phyloP scores from a whole-genome alignment of 2,329 filamentous ascomycete genomes.

The Aciculosporium take region DNA sequence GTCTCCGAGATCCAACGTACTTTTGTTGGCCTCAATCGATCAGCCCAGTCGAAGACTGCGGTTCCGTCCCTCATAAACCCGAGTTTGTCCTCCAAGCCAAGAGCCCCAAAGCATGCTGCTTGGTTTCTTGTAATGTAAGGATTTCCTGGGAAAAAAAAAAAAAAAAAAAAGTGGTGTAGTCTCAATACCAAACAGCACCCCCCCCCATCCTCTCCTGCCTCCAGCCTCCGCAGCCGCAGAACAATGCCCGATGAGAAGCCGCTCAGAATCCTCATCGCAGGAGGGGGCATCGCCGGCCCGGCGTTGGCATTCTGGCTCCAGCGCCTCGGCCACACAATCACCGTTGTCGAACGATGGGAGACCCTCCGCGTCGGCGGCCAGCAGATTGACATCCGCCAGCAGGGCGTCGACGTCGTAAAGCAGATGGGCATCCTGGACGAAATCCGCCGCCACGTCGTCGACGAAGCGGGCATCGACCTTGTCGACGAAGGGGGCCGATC shows the following conservation, averaged over 20 bases:
- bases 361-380: conserved; percentile 20
- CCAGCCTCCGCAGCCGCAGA: too few relatives aligned
- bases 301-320: conserved; percentile 18
- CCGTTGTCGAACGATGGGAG: conserved; percentile 25
- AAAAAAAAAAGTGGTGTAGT: too few relatives aligned
- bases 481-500: conserved; percentile 25
- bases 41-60: too few relatives aligned
- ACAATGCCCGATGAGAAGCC: not conserved
- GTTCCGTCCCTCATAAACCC: too few relatives aligned
- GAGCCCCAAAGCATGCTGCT: too few relatives aligned
- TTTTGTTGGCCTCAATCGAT: too few relatives aligned
- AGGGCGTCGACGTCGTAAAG: conserved; percentile 25
- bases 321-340: conserved; percentile 18
- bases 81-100: too few relatives aligned
- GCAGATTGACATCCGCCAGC: conserved; percentile 31
- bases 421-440: conserved; percentile 24
- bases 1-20: too few relatives aligned
- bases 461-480: conserved; percentile 34
- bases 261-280: conserved; percentile 14
- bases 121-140: too few relatives aligned
- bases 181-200: too few relatives aligned
- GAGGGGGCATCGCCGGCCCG: conserved; percentile 21
- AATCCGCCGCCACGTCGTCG: conserved; percentile 22
- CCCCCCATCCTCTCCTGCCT: too few relatives aligned
- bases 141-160: too few relatives aligned